These are phyloP conservation scores for Puccinia hordei DNA, from an alignment of 1,284 basidiomycete species.

Conservation along the genomic window DNA sequence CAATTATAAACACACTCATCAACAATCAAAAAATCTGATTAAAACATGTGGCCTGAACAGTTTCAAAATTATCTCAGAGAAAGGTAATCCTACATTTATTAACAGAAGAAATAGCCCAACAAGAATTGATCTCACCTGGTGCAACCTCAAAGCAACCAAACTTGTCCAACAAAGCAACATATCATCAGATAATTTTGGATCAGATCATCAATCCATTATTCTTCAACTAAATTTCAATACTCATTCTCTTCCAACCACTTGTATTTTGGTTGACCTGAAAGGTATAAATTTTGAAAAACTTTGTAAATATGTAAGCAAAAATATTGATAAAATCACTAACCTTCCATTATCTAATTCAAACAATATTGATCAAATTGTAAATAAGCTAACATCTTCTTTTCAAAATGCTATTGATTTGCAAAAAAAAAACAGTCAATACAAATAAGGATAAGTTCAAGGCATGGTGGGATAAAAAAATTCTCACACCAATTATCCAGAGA, in stretches of 20 bases:
- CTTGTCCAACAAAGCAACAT: not conserved
- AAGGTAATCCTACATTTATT: not conserved
- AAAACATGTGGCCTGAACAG: slow-evolving; percentile 2
- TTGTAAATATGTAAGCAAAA: not conserved
- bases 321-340: slow-evolving; percentile 5
- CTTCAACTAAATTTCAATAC: not conserved
- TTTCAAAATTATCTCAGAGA: slow-evolving; percentile 4
- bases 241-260: not conserved
- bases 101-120: not conserved
- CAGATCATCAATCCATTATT: slow-evolving; percentile 14
- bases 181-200: no score
- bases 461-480: slow-evolving; percentile 13
- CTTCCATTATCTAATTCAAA: no score
- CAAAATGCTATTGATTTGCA: not conserved
- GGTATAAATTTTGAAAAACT: not conserved
- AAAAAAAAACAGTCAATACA: not conserved
- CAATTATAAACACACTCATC: no score
- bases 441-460: not conserved
- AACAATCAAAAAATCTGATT: not conserved
- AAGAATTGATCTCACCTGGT: slow-evolving; percentile 15
- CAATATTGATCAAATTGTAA: no score
- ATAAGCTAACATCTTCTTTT: no score
- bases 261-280: not conserved
- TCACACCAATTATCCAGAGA: not conserved
- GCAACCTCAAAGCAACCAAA: not conserved